phyloP scores from a whole-genome alignment of 371 early-diverging fungal species.

The Saksenaea vasiformis region DNA sequence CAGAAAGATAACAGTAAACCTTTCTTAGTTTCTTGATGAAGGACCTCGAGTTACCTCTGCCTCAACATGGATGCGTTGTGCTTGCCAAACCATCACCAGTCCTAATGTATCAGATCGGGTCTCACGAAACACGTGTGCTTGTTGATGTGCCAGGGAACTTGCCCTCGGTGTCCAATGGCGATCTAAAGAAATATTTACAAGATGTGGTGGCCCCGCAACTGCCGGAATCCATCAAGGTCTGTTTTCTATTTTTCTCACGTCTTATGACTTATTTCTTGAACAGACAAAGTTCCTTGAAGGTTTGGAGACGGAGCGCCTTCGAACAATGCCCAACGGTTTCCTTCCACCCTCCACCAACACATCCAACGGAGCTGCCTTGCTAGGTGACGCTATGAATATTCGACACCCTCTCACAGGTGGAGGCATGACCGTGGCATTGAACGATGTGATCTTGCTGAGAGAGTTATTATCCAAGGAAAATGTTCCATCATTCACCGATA shows the following conservation, averaged over 20 bases:
- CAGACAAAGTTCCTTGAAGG: constrained; percentile 68
- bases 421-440: constrained; percentile 95
- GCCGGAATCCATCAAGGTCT: constrained; percentile 64
- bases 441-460: constrained; percentile 77
- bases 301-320: constrained; percentile 71
- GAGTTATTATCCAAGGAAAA: constrained; percentile 48
- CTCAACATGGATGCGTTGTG: constrained; percentile 89
- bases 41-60: constrained; percentile 76
- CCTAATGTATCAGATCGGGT: constrained; percentile 92
- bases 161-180: constrained; percentile 69
- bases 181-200: constrained; percentile 65
- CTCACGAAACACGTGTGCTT: constrained; percentile 87
- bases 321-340: constrained; percentile 90
- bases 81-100: constrained; percentile 86
- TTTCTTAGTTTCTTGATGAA: constrained; percentile 56
- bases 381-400: constrained; percentile 95
- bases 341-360: constrained; percentile 76
- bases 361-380: constrained; percentile 69
- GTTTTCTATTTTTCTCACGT: background rate
- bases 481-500: constrained; percentile 51
- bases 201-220: constrained; percentile 67
- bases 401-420: constrained; percentile 85
- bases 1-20: background rate
- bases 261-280: background rate
- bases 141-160: constrained; percentile 92